Base-by-base conservation (phyloP, 2,329 filamentous ascomycete species). In the Pseudocercospora macadamiae region DNA sequence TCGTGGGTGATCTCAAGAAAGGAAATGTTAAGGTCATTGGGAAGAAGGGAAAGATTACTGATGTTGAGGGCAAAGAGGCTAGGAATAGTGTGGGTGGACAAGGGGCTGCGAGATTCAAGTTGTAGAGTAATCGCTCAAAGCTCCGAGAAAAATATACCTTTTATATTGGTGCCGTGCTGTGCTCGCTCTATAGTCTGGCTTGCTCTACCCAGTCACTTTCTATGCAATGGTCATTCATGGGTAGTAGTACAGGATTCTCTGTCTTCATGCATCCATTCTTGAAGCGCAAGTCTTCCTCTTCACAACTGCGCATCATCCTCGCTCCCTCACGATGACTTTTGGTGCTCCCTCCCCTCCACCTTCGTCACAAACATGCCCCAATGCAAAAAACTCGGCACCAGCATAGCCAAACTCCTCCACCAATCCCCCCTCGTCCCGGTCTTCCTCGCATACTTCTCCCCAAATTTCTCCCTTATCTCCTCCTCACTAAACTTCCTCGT, bases 11-110 rank as follows among this genome's bases (percentile, higher is more conserved):
- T 57, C 78, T 93, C 71, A 91, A 89, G 80, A 90, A 89, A 82
- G 92, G 90, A 53, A 90, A 90, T 60, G 93, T 97, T 68, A 93
- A 89, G 82, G 85, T 97, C 60, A 95, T 97, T 77, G 93, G 92
- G 63, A 90, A 89, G 77, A 93, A 91, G 80, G 93, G 93, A 53
- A 88, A 93, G 74, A 79, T 96, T 55, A 88, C 88, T 16, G 89
- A 96, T 76, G 83, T 96, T 30, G 87, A 95, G 66, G 93, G 93
- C 26, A 91, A 89, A 70, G 89, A 90, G 78, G 83, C 89, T 16
- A 77, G 67, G 21, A 52, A 52, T 45, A 14, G 7, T 28, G 60
- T 25, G 32, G 65, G 63, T 14, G 60, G 63, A 45, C 63, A 66
- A 45, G 71, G 71, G 7, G 71, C 65, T 23, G 68, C 68, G 47